Conservation (phyloP, 768 basidiomycete genomes). For the Mycena rosella region DNA sequence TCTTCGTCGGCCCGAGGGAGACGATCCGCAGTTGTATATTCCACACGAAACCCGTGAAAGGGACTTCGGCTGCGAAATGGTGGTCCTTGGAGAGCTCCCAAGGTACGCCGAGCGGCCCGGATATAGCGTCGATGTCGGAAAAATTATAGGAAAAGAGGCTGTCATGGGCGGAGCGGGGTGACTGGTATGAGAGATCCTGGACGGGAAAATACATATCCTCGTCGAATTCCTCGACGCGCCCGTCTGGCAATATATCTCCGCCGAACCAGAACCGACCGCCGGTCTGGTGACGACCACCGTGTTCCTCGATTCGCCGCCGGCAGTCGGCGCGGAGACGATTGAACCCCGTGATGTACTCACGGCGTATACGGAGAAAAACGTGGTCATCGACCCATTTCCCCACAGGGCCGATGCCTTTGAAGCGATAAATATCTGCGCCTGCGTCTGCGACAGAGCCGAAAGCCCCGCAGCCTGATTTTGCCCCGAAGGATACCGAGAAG, state of each 20-base stretch:
- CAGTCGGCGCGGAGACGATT: neutral
- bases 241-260: slow-evolving; percentile 8
- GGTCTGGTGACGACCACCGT: slow-evolving; percentile 16
- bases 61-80: slow-evolving; percentile 11
- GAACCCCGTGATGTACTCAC: slow-evolving; percentile 16
- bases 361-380: slow-evolving; percentile 36
- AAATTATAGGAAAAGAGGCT: slow-evolving; percentile 34
- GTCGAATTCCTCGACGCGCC: slow-evolving; percentile 28
- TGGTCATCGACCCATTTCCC: slow-evolving; percentile 46
- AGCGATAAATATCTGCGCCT: slow-evolving; percentile 32
- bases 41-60: slow-evolving; percentile 43
- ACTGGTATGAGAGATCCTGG: slow-evolving; percentile 29
- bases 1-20: neutral
- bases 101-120: slow-evolving; percentile 35
- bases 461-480: neutral
- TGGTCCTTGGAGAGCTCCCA: slow-evolving; percentile 40
- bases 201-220: slow-evolving; percentile 35
- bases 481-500: slow-evolving; percentile 30
- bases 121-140: slow-evolving; percentile 38
- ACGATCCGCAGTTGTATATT: slow-evolving; percentile 13
- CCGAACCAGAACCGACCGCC: slow-evolving; percentile 33
- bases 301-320: neutral
- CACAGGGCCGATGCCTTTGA: slow-evolving; percentile 40
- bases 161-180: slow-evolving; percentile 13
- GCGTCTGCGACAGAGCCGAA: slow-evolving; percentile 31